phyloP scores from a whole-genome alignment of 2,329 filamentous ascomycete genomes.

The Parastagonospora avenae region DNA sequence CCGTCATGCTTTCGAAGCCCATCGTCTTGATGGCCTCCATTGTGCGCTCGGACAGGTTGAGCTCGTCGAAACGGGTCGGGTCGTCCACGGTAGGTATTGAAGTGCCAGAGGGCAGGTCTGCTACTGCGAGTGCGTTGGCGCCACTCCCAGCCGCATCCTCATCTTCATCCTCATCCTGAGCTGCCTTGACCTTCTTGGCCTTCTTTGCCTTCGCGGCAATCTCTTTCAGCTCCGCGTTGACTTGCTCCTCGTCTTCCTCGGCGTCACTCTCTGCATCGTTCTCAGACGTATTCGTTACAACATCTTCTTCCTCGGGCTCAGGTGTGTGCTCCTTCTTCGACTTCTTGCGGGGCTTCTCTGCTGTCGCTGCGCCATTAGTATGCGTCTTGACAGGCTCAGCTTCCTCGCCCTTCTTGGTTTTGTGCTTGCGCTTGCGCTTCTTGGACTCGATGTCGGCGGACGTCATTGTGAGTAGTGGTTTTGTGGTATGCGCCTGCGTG shows the following conservation, averaged over 20 bases:
- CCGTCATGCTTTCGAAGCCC: constrained; percentile 95
- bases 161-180: constrained; percentile 34
- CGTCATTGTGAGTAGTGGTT: constrained; percentile 36
- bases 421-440: constrained; percentile 57
- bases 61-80: constrained; percentile 75
- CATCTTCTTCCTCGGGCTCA: constrained; percentile 32
- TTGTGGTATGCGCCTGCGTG: constrained; percentile 7
- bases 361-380: constrained; percentile 40
- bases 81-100: constrained; percentile 66
- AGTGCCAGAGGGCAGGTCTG: constrained; percentile 61
- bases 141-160: constrained; percentile 21
- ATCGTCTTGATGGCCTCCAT: constrained; percentile 87
- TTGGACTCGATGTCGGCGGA: constrained; percentile 48
- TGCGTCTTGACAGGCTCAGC: constrained; percentile 30
- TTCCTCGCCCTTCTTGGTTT: constrained; percentile 41
- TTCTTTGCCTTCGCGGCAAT: constrained; percentile 34
- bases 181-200: constrained; percentile 29
- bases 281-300: constrained; percentile 19
- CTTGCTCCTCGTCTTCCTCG: constrained; percentile 38
- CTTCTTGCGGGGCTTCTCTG: constrained; percentile 49
- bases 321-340: constrained; percentile 46
- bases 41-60: constrained; percentile 86
- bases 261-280: constrained; percentile 43
- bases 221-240: constrained; percentile 43
- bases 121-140: constrained; percentile 37